A percentile compares a stretch with the other conserved stretches of the same genome.
phyloP scores from a whole-genome alignment of 306 rosid species.

The Medicago truncatula region MtrunA17r5.0-ANR NC_053044.1:57312001-57312500 shows the following conservation, averaged over 20 bases:
- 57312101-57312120: not conserved
- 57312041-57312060: constrained; percentile 61
- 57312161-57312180: not conserved
- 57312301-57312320: not conserved
- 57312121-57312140: not conserved
- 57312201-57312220: not conserved
- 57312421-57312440: not conserved
- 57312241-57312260: not conserved
- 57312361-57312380: not conserved
- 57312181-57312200: not conserved
- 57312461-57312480: not conserved
- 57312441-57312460: constrained; percentile 9
- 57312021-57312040: constrained; percentile 69
- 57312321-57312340: not conserved
- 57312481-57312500: constrained; percentile 59
- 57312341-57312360: not conserved
- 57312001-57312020: constrained; percentile 78
- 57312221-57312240: not conserved
- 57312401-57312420: constrained; percentile 6
- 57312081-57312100: constrained; percentile 13
- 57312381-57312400: not conserved
- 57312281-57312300: not conserved
- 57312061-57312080: constrained; percentile 30
- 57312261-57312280: constrained; percentile 11
- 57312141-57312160: not conserved